Base-by-base conservation (phyloP, 1,139 yeast species). In the Petasospora fabianii region DNA sequence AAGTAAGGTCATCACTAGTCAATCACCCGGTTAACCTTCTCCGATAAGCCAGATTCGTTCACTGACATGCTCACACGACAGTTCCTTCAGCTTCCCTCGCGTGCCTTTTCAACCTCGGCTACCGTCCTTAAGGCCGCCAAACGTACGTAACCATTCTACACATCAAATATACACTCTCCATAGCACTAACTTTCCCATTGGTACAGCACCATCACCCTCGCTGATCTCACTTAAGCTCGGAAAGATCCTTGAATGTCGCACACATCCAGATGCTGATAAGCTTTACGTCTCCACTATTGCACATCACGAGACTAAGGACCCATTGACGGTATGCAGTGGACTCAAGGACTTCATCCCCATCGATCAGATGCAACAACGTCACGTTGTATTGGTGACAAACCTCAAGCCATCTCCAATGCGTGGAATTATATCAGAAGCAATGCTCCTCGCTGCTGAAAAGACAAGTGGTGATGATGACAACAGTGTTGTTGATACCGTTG, bases 351-450 rank as follows among this genome's bases (percentile, higher is more conserved):
- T 66, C 47, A 56, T 78, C 21, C 68, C 79, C 4, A 55, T 64
- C 32, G 75, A 69, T 35, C 65, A 69, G 12, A 60, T 80, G 65
- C 66, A 69, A 40, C 63, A 69, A 46, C 62, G 73, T 40, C 63
- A 59, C 43, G 80, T 80, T 10, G 73, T 80, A 3, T 59, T 76
- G 13, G 66, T 80, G 38, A 76, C 77, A 31, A 80, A 80, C 60
- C 65, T 80, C 55, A 80, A 80, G 58, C 80, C 83, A 7, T 75
- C 77, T 4, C 75, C 80, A 49, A 76, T 80, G 80, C 68, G 87
- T 59, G 84, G 84, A 4, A 66, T 71, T 14, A 56, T 50, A 37
- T 75, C 82, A 0, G 72, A 74, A 43, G 84, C 80, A 1, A 78
- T 78, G 84, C 51, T 78, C 2, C 53, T 78, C 24, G 83, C 83